phyloP scores from a whole-genome alignment of 306 rosid species.

The Cercis canadensis region DNA sequence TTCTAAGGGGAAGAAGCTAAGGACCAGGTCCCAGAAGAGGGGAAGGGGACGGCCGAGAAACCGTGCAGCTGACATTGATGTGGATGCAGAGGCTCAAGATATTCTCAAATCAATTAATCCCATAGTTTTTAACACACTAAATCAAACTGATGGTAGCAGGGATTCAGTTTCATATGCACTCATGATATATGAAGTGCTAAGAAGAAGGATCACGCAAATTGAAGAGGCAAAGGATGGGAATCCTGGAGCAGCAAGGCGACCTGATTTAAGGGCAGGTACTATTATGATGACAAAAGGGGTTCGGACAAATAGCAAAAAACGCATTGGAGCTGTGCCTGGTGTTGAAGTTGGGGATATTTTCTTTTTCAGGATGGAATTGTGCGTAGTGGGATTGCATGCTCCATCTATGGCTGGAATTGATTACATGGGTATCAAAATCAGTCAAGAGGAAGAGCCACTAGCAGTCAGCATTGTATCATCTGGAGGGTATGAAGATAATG shows the following conservation, averaged over 20 bases:
- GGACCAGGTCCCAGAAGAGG: slow-evolving; percentile 47
- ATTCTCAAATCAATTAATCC: slow-evolving; percentile 56
- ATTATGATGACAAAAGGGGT: slow-evolving; percentile 80
- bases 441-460: slow-evolving; percentile 78
- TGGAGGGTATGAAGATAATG: slow-evolving; percentile 87
- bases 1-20: slow-evolving; percentile 46
- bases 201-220: slow-evolving; percentile 69
- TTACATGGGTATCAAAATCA: slow-evolving; percentile 67
- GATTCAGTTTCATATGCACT: slow-evolving; percentile 58
- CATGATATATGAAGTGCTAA: slow-evolving; percentile 62
- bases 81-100: slow-evolving; percentile 56
- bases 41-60: slow-evolving; percentile 41
- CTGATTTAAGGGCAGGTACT: slow-evolving; percentile 76
- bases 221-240: slow-evolving; percentile 61
- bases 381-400: slow-evolving; percentile 82
- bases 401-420: slow-evolving; percentile 97
- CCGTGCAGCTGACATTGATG: slow-evolving; percentile 46
- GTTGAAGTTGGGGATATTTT: slow-evolving; percentile 90
- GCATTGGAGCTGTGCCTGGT: slow-evolving; percentile 78
- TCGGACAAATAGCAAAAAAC: slow-evolving; percentile 67
- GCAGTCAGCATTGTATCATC: slow-evolving; percentile 96
- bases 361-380: slow-evolving; percentile 85
- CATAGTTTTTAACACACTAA: slow-evolving; percentile 45
- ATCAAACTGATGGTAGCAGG: slow-evolving; percentile 61
- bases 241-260: slow-evolving; percentile 71